A percentile compares a stretch with the other conserved stretches of the same genome.
phyloP scores from a whole-genome alignment of 495 filamentous ascomycete species.

The Aspergillus baeticus region DNA sequence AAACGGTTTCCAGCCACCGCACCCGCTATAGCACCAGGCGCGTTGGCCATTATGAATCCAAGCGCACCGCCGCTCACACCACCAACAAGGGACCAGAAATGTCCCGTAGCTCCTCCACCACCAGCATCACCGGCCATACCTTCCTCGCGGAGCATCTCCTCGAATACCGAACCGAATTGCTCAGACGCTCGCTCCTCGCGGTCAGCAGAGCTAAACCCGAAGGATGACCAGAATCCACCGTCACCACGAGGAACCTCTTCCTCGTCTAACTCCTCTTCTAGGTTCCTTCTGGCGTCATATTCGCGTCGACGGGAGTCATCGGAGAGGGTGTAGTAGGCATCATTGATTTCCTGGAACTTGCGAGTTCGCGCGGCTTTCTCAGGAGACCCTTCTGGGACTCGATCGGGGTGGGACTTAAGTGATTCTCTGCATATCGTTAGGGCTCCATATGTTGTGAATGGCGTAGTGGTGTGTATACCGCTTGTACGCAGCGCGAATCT shows the following conservation, averaged over 20 bases:
- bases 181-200: constrained; percentile 57
- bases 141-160: constrained; percentile 97
- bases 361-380: constrained; percentile 80
- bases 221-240: constrained; percentile 60
- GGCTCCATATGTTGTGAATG: background rate
- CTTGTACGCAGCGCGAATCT: constrained; percentile 96
- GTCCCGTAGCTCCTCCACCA: constrained; percentile 47
- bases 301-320: constrained; percentile 77
- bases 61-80: constrained; percentile 85
- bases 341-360: constrained; percentile 94
- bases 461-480: constrained; percentile 46
- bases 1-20: constrained; percentile 90
- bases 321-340: constrained; percentile 95
- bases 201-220: constrained; percentile 51
- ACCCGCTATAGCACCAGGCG: constrained; percentile 85
- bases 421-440: constrained; percentile 61
- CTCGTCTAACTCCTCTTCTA: constrained; percentile 52
- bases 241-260: constrained; percentile 55
- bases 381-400: constrained; percentile 80
- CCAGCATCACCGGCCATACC: constrained; percentile 68
- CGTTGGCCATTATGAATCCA: constrained; percentile 91
- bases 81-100: constrained; percentile 85
- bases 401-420: constrained; percentile 91
- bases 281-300: constrained; percentile 74
- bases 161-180: constrained; percentile 90